Percentiles rank a stretch among this genome's conserved stretches.
These are phyloP conservation scores for Brettanomyces naardenensis DNA, from an alignment of 805 yeast genomes.

Conservation along the genomic window DNA sequence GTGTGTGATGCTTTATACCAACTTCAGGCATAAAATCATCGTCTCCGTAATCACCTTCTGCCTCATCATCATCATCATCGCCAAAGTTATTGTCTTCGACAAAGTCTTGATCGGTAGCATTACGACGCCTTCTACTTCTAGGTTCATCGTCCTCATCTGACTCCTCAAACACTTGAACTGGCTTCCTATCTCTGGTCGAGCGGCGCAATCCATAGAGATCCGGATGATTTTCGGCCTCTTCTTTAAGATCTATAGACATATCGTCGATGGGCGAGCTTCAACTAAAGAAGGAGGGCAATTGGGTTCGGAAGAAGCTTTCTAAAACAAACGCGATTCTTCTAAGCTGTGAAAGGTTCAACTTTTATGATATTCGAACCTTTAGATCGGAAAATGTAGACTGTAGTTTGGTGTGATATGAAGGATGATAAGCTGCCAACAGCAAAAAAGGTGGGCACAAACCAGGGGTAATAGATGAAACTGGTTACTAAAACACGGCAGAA, in stretches of 20 bases:
- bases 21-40: conserved; percentile 20
- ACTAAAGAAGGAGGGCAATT: too few species aligned
- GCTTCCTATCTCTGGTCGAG: conserved; percentile 51
- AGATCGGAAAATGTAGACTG: too few species aligned
- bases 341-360: too few species aligned
- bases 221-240: conserved; percentile 59
- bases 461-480: too few species aligned
- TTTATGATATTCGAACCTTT: too few species aligned
- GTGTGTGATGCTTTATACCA: conserved; percentile 7
- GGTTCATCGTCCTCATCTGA: conserved; percentile 20
- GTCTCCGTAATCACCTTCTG: conserved; percentile 24
- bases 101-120: conserved; percentile 14
- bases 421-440: too few species aligned
- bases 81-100: conserved; percentile 20
- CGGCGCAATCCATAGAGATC: conserved; percentile 80
- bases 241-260: conserved; percentile 12
- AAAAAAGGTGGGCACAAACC: too few species aligned
- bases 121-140: conserved; percentile 13
- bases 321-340: too few species aligned
- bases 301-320: too few species aligned
- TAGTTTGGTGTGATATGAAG: too few species aligned
- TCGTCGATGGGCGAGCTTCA: too few species aligned
- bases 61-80: conserved; percentile 20
- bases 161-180: conserved; percentile 27
- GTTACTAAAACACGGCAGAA: too few species aligned